These are phyloP conservation scores for Pholiota microspora DNA, from an alignment of 768 basidiomycete genomes.

Conservation along the genomic window DNA sequence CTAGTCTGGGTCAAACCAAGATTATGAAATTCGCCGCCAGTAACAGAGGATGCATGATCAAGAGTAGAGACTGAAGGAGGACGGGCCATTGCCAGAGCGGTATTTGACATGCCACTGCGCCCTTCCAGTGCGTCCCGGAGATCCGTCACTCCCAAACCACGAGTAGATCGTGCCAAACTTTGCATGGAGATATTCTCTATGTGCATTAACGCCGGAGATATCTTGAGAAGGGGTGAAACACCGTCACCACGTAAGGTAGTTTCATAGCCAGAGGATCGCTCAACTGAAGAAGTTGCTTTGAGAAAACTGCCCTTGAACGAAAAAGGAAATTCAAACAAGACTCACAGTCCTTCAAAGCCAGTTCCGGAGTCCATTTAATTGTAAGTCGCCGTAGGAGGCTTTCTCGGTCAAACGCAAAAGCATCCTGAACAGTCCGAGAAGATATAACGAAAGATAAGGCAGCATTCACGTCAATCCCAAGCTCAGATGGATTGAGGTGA, in stretches of 20 bases:
- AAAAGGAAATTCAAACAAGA: constrained; percentile 4
- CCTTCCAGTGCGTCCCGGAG: constrained; percentile 88
- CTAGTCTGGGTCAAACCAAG: constrained; percentile 49
- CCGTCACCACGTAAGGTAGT: constrained; percentile 60
- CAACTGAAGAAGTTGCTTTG: constrained; percentile 13
- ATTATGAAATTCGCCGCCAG: constrained; percentile 29
- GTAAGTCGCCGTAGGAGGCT: constrained; percentile 53
- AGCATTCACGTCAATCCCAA: constrained; percentile 21
- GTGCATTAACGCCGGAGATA: constrained; percentile 86
- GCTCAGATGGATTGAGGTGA: neutral
- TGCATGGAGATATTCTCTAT: constrained; percentile 89
- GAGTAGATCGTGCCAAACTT: constrained; percentile 74
- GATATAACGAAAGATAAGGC: constrained; percentile 58
- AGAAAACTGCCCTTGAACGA: neutral
- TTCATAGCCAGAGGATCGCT: constrained; percentile 39
- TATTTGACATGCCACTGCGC: constrained; percentile 78
- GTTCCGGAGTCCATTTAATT: constrained; percentile 68
- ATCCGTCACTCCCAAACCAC: constrained; percentile 85
- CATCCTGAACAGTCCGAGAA: constrained; percentile 53
- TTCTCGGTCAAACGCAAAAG: constrained; percentile 61
- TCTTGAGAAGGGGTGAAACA: constrained; percentile 71
- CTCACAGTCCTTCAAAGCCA: constrained; percentile 77
- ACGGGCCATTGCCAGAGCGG: constrained; percentile 61
- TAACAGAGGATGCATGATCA: constrained; percentile 60
- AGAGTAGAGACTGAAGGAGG: constrained; percentile 77